Percentiles rank a stretch among this genome's conserved stretches.
phyloP scores from a whole-genome alignment of 768 basidiomycete genomes.

The Trametes cinnabarina region DNA sequence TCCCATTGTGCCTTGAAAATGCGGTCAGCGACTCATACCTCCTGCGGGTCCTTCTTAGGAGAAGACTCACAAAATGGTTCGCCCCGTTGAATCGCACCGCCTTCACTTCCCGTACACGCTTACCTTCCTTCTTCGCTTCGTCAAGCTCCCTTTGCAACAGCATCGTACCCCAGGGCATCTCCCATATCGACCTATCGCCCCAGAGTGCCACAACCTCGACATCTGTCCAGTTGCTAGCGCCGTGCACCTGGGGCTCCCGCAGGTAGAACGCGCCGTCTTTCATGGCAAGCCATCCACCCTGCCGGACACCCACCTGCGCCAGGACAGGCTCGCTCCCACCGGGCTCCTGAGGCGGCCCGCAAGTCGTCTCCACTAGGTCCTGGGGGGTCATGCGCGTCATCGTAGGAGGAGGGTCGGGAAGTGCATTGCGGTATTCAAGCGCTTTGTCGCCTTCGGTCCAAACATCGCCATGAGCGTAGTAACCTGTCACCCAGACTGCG shows the following conservation, averaged over 20 bases:
- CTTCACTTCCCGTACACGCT: neutral
- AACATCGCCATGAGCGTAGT: slow-evolving; percentile 11
- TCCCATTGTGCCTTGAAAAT: slow-evolving; percentile 21
- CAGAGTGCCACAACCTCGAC: neutral
- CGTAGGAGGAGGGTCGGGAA: slow-evolving; percentile 1
- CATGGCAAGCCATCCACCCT: neutral
- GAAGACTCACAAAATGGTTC: slow-evolving; percentile 14
- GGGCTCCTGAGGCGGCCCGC: neutral
- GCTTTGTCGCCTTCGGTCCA: neutral
- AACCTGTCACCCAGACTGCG: slow-evolving; percentile 7
- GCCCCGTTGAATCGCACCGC: slow-evolving; percentile 2
- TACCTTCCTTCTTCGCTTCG: neutral
- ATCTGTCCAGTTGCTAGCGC: neutral
- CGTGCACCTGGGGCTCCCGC: neutral
- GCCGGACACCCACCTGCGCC: neutral
- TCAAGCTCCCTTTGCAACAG: neutral
- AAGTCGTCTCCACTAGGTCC: neutral
- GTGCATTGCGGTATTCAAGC: neutral
- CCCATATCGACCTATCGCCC: slow-evolving; percentile 6
- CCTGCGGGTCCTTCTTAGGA: neutral
- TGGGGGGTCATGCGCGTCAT: neutral
- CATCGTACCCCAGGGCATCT: slow-evolving; percentile 5
- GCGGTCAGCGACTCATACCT: neutral
- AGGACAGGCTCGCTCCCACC: neutral
- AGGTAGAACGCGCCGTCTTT: neutral